Conservation (phyloP, 495 filamentous ascomycete species). For the Aspergillus saccharolyticus region DNA sequence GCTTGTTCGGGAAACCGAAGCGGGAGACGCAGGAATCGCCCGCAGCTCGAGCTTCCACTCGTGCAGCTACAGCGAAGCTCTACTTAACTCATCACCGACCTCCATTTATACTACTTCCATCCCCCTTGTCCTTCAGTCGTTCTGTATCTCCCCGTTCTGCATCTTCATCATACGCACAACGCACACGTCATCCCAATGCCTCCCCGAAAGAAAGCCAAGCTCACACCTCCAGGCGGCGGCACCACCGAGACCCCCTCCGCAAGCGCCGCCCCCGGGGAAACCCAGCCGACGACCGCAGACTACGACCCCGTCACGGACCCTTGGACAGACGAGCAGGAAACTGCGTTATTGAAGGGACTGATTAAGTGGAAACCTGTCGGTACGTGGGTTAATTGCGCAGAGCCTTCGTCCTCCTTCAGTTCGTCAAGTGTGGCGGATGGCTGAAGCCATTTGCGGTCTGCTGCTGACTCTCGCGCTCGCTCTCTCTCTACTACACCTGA, state of each 20-base stretch:
- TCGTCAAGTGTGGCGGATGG: too few relatives aligned
- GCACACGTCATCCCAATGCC: constrained; percentile 51
- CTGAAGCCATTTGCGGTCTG: constrained; percentile 12
- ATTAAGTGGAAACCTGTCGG: constrained; percentile 94
- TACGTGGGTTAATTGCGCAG: constrained; percentile 33
- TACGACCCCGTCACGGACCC: constrained; percentile 57
- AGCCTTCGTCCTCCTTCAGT: too few relatives aligned
- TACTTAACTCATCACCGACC: too few relatives aligned
- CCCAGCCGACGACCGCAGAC: constrained; percentile 31
- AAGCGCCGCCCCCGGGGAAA: constrained; percentile 32
- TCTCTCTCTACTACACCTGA: too few relatives aligned
- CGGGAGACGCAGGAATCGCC: constrained; percentile 3
- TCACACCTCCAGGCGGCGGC: constrained; percentile 39
- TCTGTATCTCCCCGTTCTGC: background rate
- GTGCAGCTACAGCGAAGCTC: background rate
- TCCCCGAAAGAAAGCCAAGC: constrained; percentile 60
- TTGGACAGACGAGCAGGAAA: constrained; percentile 96
- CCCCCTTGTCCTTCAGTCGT: too few relatives aligned
- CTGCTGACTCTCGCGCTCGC: background rate
- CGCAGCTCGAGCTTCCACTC: too few relatives aligned
- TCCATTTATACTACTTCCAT: too few relatives aligned
- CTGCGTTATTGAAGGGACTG: constrained; percentile 80
- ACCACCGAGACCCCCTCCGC: constrained; percentile 31
- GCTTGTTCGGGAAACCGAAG: constrained; percentile 22
- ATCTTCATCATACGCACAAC: background rate